A percentile compares a stretch with the other conserved stretches of the same genome.
Evolutionary conservation across 1,284 basidiomycete species (phyloP).

Genomic region (Microbotryum lychnidis-dioicae): DNA sequence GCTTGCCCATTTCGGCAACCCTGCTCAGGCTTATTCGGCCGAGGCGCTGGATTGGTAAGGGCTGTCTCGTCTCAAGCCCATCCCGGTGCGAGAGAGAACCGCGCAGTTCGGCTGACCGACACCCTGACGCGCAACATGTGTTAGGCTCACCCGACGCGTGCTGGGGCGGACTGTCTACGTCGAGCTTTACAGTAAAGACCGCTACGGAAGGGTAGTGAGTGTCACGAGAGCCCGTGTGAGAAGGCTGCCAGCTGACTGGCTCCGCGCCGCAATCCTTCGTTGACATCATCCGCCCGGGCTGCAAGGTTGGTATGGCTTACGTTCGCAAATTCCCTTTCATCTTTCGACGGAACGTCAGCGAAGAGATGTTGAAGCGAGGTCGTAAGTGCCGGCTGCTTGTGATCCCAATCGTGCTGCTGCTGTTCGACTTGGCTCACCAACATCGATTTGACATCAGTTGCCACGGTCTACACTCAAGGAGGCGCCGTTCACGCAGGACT

Average conservation of each 20-base stretch:
- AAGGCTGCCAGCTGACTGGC: too few relatives aligned
- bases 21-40: constrained; percentile 58
- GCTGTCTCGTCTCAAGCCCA: not conserved
- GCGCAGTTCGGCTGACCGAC: too few relatives aligned
- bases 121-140: too few relatives aligned
- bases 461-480: constrained; percentile 60
- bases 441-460: constrained; percentile 41
- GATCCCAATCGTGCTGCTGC: not conserved
- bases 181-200: constrained; percentile 65
- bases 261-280: not conserved
- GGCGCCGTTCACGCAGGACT: constrained; percentile 64
- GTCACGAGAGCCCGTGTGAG: too few relatives aligned
- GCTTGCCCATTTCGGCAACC: constrained; percentile 63
- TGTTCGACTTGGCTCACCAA: not conserved
- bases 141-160: constrained; percentile 51
- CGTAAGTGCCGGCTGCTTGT: constrained; percentile 3
- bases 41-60: constrained; percentile 57
- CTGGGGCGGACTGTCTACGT: constrained; percentile 56
- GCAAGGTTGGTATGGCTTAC: constrained; percentile 14
- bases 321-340: constrained; percentile 12
- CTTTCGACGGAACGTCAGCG: constrained; percentile 49
- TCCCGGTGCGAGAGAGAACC: too few relatives aligned
- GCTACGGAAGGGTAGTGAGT: constrained; percentile 68
- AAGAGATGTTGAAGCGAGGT: constrained; percentile 58
- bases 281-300: not conserved